Evolutionary conservation across 2,329 filamentous ascomycete genomes (phyloP).

Genomic region (Metarhizium guizhouense): DNA sequence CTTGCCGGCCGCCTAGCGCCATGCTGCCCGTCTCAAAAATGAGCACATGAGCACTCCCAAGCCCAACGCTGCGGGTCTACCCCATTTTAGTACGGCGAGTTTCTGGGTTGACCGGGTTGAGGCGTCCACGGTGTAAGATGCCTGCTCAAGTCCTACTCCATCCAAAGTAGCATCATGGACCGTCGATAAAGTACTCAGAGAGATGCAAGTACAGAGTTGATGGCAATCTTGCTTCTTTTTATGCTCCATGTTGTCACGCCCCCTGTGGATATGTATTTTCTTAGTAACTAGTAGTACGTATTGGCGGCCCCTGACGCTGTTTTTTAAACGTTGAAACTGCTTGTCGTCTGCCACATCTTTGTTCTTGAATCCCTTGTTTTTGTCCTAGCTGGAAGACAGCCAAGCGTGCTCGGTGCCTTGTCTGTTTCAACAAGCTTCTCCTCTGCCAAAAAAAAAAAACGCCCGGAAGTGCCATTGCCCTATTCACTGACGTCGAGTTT

Average conservation of each 20-base stretch:
- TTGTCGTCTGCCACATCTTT: neutral
- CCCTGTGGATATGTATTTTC: neutral
- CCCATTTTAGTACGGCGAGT: constrained; percentile 3
- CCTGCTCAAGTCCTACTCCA: no score
- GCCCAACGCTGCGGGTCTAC: constrained; percentile 29
- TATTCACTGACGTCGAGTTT: neutral
- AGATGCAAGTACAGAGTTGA: no score
- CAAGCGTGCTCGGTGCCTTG: neutral
- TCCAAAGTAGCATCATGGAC: no score
- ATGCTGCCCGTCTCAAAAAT: constrained; percentile 30
- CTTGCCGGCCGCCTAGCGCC: constrained; percentile 28
- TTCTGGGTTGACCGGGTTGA: neutral
- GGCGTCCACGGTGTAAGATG: constrained; percentile 9
- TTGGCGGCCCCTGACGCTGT: neutral
- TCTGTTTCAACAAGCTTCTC: neutral
- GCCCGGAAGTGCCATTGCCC: neutral
- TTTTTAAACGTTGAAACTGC: neutral
- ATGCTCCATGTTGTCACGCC: neutral
- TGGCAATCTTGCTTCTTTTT: no score
- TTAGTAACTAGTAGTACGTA: neutral
- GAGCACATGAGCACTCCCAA: constrained; percentile 36
- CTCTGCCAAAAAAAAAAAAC: no score
- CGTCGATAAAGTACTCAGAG: no score
- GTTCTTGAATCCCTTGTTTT: neutral
- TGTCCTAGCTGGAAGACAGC: neutral